These are phyloP conservation scores for Arthrinium phaeospermum DNA, from an alignment of 2,329 filamentous ascomycete species.

Conservation along the genomic window DNA sequence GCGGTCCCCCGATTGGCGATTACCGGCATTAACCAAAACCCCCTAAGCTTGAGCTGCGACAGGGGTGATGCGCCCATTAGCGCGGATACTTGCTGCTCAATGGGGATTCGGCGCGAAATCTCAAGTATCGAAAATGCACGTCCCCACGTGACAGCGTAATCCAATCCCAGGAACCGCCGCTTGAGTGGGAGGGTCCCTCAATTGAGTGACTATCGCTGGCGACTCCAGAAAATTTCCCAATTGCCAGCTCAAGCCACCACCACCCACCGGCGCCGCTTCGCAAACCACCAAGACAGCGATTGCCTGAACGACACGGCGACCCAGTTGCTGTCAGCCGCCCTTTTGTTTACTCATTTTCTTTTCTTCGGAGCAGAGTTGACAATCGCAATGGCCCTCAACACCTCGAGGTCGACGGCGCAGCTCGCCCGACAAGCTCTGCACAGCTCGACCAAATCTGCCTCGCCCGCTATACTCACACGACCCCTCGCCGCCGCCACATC, in stretches of 20 bases:
- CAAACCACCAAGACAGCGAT: background rate
- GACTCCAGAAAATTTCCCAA: conserved; percentile 25
- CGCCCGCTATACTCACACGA: conserved; percentile 7
- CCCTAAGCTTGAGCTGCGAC: background rate
- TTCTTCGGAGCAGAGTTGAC: background rate
- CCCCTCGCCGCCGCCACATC: conserved; percentile 18
- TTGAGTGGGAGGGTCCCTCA: background rate
- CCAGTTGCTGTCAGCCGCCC: background rate
- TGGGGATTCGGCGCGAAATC: background rate
- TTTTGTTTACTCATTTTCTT: background rate
- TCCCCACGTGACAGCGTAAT: conserved; percentile 23
- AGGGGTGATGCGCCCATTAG: background rate
- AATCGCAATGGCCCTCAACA: conserved; percentile 41
- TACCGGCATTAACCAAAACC: background rate
- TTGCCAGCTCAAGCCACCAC: conserved; percentile 14
- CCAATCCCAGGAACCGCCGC: background rate
- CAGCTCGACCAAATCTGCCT: conserved; percentile 2
- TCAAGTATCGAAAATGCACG: conserved; percentile 9
- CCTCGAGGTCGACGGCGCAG: conserved; percentile 39
- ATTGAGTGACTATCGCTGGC: conserved; percentile 15
- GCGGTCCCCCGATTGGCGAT: conserved; percentile 9
- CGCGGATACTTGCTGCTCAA: background rate
- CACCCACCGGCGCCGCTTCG: background rate
- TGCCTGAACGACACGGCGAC: background rate
- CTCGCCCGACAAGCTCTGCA: conserved; percentile 40